Conservation (phyloP, 2,329 filamentous ascomycete genomes). For the Albifimbria verrucaria region DNA sequence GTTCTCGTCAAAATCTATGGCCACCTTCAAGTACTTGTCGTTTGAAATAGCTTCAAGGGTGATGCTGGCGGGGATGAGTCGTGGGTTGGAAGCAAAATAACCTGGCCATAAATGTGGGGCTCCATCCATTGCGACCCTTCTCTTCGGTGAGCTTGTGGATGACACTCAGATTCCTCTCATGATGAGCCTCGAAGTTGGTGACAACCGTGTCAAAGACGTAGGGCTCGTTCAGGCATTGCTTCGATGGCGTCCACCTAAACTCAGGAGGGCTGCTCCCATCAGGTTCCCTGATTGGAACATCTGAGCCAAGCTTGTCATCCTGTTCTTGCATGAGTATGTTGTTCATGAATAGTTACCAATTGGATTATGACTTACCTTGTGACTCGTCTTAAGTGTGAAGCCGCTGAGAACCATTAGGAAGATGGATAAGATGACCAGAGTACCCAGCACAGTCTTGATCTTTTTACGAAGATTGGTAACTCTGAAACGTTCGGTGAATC, state of each 20-base stretch:
- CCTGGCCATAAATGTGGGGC: constrained; percentile 41
- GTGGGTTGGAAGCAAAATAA: constrained; percentile 39
- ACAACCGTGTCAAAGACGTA: constrained; percentile 13
- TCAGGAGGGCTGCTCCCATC: constrained; percentile 5
- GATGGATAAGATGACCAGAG: constrained; percentile 30
- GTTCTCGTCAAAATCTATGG: constrained; percentile 27
- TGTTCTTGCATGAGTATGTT: constrained; percentile 6
- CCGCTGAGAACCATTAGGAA: constrained; percentile 22
- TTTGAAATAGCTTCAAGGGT: constrained; percentile 45
- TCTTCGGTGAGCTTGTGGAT: constrained; percentile 30
- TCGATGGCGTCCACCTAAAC: constrained; percentile 22
- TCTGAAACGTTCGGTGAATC: constrained; percentile 18
- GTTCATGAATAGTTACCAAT: not conserved
- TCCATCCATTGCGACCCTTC: constrained; percentile 14
- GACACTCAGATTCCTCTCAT: constrained; percentile 34
- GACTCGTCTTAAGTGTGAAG: constrained; percentile 10
- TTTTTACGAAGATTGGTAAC: constrained; percentile 19
- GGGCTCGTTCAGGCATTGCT: constrained; percentile 21
- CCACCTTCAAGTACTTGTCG: constrained; percentile 35
- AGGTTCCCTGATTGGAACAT: constrained; percentile 20
- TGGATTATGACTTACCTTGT: constrained; percentile 24
- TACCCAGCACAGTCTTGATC: constrained; percentile 26
- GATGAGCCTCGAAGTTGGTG: constrained; percentile 29
- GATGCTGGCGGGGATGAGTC: constrained; percentile 31
- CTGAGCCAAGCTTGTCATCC: constrained; percentile 16